Base-by-base conservation (phyloP, 179 eudicot genomes). In the Carnegiea gigantea region DNA sequence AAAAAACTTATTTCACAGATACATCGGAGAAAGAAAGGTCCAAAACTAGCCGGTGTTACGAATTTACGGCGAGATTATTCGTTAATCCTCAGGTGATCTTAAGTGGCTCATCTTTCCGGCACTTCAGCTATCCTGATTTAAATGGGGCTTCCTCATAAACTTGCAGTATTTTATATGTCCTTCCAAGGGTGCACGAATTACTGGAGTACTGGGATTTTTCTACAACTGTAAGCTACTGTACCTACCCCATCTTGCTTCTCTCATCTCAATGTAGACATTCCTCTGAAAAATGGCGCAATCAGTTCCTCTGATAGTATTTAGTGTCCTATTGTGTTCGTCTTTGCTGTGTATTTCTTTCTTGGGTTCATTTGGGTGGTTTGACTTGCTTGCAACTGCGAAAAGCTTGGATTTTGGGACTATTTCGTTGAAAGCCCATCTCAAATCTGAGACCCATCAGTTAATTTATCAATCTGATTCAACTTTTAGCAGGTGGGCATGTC, bases 401-500 rank as follows among this genome's bases (percentile, higher is more conserved):
- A 84, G 57, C 43, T 75, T 80, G 36, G 82, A 21, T 72, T 78
- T 77, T 57, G 79, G 84, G 24, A 28, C 78, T 59, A 75, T 78
- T n/a, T 65, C 78, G 48, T 70, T 60, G 13, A 79, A 78, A 43
- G 44, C 86, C 62, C 70, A 73, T 38, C 15, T 83, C 53, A 68
- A 78, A 75, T 85, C 77, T 48, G 85, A 76, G 76, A 23, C 75
- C 46, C 75, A 43, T 68, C 38, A 23, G 30, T 71, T 57, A 6
- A 4, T 59, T 46, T 79, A 62, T 80, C 80, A 75, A 7, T n/a
- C 70, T 18, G 85, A 46, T n/a, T 62, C 90, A 86, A 82, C 77
- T 75, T 80, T 84, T 43, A 84, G 78, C 81, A 84, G 92, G 90
- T 86, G 73, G 11, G 83, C 21, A 49, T 64, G 24, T 40, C 28